A percentile compares a stretch with the other conserved stretches of the same genome.
Evolutionary conservation across 805 yeast species (phyloP).

Genomic region (Suhomyces sp.): DNA sequence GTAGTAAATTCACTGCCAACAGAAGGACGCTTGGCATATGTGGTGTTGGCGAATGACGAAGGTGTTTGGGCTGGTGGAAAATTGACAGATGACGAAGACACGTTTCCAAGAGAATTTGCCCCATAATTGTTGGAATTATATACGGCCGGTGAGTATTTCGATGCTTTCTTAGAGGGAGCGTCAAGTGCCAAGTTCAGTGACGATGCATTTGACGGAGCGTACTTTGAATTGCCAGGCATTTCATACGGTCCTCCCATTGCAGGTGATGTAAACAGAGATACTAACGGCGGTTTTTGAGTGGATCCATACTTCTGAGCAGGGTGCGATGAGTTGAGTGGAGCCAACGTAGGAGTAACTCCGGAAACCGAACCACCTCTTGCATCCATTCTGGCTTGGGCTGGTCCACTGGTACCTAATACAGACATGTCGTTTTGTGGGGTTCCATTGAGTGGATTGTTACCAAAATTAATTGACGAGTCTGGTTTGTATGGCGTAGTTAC

Average conservation of each 20-base stretch:
- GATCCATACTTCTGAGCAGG: conserved; percentile 7
- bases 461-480: conserved; percentile 1
- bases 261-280: neutral
- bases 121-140: neutral
- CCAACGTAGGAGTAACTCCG: conserved; percentile 1
- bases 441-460: neutral
- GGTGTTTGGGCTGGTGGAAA: conserved; percentile 9
- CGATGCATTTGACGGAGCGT: conserved; percentile 21
- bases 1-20: conserved; percentile 18
- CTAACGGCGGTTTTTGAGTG: conserved; percentile 1
- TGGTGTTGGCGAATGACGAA: conserved; percentile 3
- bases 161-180: conserved; percentile 8
- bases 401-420: conserved; percentile 7
- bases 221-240: conserved; percentile 8
- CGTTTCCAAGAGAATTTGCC: conserved; percentile 11
- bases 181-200: conserved; percentile 15
- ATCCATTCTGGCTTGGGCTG: conserved; percentile 11
- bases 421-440: neutral
- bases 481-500: conserved; percentile 3
- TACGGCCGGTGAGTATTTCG: conserved; percentile 5
- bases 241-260: conserved; percentile 2
- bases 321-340: conserved; percentile 5
- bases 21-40: conserved; percentile 18
- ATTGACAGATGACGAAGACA: conserved; percentile 19
- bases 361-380: conserved; percentile 3